These are phyloP conservation scores for Pseudomonodictys pantanalensis DNA, from an alignment of 495 filamentous ascomycete species.

Conservation along the genomic window DNA sequence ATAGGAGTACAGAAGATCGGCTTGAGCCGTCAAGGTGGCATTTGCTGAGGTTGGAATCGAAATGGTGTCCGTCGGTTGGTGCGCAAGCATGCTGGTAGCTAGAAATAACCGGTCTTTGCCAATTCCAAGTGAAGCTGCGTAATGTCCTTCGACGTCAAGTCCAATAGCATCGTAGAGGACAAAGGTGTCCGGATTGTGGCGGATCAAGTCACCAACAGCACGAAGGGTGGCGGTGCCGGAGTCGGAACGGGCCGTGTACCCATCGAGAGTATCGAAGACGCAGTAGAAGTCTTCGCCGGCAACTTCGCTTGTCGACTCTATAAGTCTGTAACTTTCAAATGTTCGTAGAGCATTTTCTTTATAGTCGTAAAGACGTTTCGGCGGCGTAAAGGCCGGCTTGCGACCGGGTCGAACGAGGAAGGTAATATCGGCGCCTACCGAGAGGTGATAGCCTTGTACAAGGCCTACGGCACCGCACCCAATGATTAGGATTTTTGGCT, in stretches of 20 bases:
- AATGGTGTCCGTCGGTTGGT: neutral
- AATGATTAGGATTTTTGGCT: neutral
- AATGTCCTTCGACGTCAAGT: neutral
- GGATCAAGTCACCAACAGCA: neutral
- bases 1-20: neutral
- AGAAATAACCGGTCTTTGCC: neutral
- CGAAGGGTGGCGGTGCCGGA: neutral
- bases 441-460: neutral
- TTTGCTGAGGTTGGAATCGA: neutral
- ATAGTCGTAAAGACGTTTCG: neutral
- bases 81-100: neutral
- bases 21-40: neutral
- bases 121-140: neutral
- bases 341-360: conserved; percentile 3
- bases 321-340: conserved; percentile 1
- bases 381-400: neutral
- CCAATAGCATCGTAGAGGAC: conserved; percentile 2
- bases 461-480: conserved; percentile 6
- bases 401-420: conserved; percentile 4
- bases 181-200: neutral
- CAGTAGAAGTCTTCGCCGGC: neutral
- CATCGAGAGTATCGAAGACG: conserved; percentile 7
- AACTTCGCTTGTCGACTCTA: neutral
- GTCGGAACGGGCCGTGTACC: neutral
- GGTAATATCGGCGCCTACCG: neutral